Base-by-base conservation (phyloP, 1,284 basidiomycete genomes). In the Exobasidium rhododendri region DNA sequence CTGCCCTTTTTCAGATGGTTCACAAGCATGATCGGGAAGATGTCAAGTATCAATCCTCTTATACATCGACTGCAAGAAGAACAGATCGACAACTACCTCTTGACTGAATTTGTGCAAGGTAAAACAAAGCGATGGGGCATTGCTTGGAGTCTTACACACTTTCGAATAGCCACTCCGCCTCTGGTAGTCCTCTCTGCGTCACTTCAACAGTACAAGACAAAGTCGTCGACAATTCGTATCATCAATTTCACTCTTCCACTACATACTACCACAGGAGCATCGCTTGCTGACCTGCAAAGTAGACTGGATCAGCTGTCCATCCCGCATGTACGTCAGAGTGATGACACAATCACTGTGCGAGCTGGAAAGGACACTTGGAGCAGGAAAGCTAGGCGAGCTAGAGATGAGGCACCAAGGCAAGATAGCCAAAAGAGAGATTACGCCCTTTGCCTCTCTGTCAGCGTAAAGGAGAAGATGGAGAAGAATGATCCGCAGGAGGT, bases 1-100 rank as follows among this genome's bases (percentile, higher is more conserved):
- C n/a, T n/a, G n/a, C n/a, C n/a, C n/a, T n/a, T n/a, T n/a, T n/a
- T n/a, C n/a, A n/a, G n/a, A n/a, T 96, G 92, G 93, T 97, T 87
- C 76, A 93, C 93, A 0, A 92, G 90, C 10, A 88, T 97, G 85
- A 83, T 97, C 0, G 94, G 94, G 1, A 93, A 91, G 72, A 83
- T 90, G 74, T 85, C 88, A 0, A 91, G 90, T 17, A 82, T 96
- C 2, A 78, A 79, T 0, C 80, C 84, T 1, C 78, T 97, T 1
- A 84, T 92, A 0, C 81, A 81, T 0, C 71, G 83, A 2, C 80
- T 97, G 14, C 84, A 84, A 47, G 71, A 81, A 20, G 73, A 83
- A 24, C 26, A 49, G 88, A 86, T 94, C 35, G 82, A 85, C 28
- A 96, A 94, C 79, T 97, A 93, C 78, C 89, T 87, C 0, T 82